These are phyloP conservation scores for Scorias spongiosa DNA, from an alignment of 2,329 filamentous ascomycete species.

Conservation along the genomic window DNA sequence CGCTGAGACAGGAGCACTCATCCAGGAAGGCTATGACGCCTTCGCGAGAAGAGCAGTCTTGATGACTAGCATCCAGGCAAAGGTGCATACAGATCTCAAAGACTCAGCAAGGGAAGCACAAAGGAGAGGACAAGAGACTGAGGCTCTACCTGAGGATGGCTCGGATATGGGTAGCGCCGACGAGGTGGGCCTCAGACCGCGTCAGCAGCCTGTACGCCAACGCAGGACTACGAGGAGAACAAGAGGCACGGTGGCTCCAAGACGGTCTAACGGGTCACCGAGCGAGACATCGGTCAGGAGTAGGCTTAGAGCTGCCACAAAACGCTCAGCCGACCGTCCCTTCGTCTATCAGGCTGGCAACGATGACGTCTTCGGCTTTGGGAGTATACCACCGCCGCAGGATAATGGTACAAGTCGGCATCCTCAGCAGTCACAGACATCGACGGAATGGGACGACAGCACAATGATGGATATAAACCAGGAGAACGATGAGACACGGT, in stretches of 20 bases:
- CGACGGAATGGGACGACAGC: constrained; percentile 19
- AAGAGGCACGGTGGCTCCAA: constrained; percentile 7
- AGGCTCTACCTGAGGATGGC: constrained; percentile 4
- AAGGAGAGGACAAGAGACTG: constrained; percentile 27
- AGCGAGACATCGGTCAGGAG: constrained; percentile 8
- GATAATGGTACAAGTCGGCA: not conserved
- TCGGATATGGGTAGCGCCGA: constrained; percentile 1
- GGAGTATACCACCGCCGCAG: not conserved
- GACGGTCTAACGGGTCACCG: constrained; percentile 11
- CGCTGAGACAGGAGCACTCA: constrained; percentile 41
- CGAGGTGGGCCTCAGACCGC: not conserved
- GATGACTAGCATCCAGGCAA: constrained; percentile 48
- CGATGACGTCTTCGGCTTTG: constrained; percentile 10
- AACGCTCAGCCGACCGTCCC: constrained; percentile 4
- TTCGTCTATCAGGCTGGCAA: constrained; percentile 12
- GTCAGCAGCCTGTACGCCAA: constrained; percentile 10
- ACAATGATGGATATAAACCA: constrained; percentile 26
- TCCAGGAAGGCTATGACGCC: constrained; percentile 43
- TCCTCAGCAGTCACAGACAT: constrained; percentile 4
- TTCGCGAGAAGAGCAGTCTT: constrained; percentile 43
- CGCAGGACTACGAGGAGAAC: constrained; percentile 15
- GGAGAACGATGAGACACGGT: constrained; percentile 34
- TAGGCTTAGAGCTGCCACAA: constrained; percentile 3
- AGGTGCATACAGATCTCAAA: constrained; percentile 31
- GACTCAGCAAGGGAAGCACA: constrained; percentile 38